A percentile compares a stretch with the other conserved stretches of the same genome.
phyloP scores from a whole-genome alignment of 345 rosid genomes.

The Eutrema heterophyllum region DNA sequence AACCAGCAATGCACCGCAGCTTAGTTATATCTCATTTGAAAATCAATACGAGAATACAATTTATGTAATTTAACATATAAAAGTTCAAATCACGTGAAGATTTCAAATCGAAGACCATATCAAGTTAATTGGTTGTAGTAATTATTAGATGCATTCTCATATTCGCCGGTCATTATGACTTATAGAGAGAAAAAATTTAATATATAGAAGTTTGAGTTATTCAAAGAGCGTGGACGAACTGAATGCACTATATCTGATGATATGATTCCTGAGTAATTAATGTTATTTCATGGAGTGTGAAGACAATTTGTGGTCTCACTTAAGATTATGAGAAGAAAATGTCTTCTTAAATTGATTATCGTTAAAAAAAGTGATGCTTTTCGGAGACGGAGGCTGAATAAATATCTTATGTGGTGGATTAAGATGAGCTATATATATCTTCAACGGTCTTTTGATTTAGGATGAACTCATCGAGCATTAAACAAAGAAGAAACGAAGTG shows the following conservation, averaged over 20 bases:
- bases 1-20: background rate
- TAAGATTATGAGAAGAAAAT: background rate
- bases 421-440: too few species aligned
- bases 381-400: too few species aligned
- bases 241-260: background rate
- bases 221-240: constrained; percentile 1
- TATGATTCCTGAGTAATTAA: background rate
- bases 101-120: constrained; percentile 8
- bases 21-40: background rate
- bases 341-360: background rate
- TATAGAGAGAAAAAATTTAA: background rate
- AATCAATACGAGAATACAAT: background rate
- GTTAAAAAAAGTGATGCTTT: too few species aligned
- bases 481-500: too few species aligned
- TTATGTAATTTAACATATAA: background rate
- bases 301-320: background rate
- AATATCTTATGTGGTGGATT: too few species aligned
- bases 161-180: constrained; percentile 7
- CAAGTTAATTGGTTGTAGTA: constrained; percentile 9
- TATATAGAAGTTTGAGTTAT: background rate
- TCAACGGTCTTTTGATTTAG: too few species aligned
- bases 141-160: background rate
- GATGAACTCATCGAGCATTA: too few species aligned
- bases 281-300: background rate
- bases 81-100: constrained; percentile 19